Evolutionary conservation across 306 rosid genomes (phyloP), one percentile per base, ranked within the genome.

Genomic region (Urtica urens): DNA sequence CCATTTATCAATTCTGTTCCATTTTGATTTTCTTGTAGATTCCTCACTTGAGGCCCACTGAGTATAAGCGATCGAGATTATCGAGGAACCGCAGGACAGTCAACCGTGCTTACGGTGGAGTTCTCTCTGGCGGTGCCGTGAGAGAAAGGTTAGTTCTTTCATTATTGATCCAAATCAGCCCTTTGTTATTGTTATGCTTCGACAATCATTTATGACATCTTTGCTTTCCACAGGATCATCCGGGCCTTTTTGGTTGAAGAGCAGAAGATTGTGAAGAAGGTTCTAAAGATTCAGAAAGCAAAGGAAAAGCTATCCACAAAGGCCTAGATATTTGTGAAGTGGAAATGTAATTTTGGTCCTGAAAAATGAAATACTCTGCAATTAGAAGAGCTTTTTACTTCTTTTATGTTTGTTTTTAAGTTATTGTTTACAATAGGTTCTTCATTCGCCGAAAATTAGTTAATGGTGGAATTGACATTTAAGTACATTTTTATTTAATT

Each of bases 181-280:
- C n/a, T n/a, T n/a, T n/a, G n/a, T n/a, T n/a, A n/a, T n/a, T n/a
- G n/a, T n/a, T n/a, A n/a, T n/a, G n/a, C n/a, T n/a, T n/a, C n/a
- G n/a, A n/a, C n/a, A n/a, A n/a, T n/a, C n/a, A n/a, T 17, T 17
- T 41, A 1, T 12, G 11, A 7, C 3, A 35, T 1, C n/a, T 19
- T 20, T 7, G 15, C 10, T 10, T n/a, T 34, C 24, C 28, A 7
- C 39, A 81, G 95, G 77, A 81, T 86, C 37, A 78, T 86, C 38
- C 79, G 93, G 6, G 93, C 95, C 5, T 86, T 86, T 63, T 73
- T 86, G 72, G 93, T 86, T 23, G 95, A 86, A 57, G 95, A 85
- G 59, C 95, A 85, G 37, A 85, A 85, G 64, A 85, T 85, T 58
- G 95, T 85, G 68, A 85, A 86, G 20, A 86, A 86, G 71, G 95